Evolutionary conservation across 768 basidiomycete genomes (phyloP).

Genomic region (Tremella fuciformis): DNA sequence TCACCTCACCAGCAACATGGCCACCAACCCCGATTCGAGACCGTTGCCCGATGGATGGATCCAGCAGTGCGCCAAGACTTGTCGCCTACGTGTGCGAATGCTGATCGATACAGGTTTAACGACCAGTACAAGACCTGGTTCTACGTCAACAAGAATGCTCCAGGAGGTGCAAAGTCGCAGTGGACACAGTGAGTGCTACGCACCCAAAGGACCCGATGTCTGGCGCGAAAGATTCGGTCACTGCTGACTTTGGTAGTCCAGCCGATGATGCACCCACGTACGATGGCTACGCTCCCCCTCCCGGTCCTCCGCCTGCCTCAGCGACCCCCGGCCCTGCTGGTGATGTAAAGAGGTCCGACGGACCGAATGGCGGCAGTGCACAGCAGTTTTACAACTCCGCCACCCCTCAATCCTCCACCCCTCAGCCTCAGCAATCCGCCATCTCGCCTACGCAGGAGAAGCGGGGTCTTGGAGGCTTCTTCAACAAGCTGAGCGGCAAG

Average conservation of each 20-base stretch:
- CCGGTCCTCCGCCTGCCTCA: slow-evolving; percentile 31
- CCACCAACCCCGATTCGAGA: slow-evolving; percentile 39
- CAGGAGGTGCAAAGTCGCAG: slow-evolving; percentile 36
- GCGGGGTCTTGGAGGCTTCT: slow-evolving; percentile 35
- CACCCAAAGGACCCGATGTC: background rate
- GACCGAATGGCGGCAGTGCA: slow-evolving; percentile 9
- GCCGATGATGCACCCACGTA: slow-evolving; percentile 34
- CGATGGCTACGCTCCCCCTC: slow-evolving; percentile 24
- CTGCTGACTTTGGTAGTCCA: slow-evolving; percentile 25
- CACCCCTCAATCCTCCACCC: slow-evolving; percentile 7
- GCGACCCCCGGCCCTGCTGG: slow-evolving; percentile 7
- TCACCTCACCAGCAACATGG: slow-evolving; percentile 22
- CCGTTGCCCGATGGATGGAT: slow-evolving; percentile 45
- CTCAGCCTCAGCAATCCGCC: slow-evolving; percentile 15
- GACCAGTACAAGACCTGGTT: slow-evolving; percentile 46
- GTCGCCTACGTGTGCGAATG: slow-evolving; percentile 2
- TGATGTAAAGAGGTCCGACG: background rate
- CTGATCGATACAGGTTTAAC: slow-evolving; percentile 32
- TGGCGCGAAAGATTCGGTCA: background rate
- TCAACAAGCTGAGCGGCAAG: slow-evolving; percentile 33
- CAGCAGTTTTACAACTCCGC: background rate
- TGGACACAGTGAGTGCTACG: slow-evolving; percentile 44
- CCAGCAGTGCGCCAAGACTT: slow-evolving; percentile 30
- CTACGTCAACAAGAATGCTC: slow-evolving; percentile 43
- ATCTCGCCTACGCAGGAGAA: slow-evolving; percentile 20